Evolutionary conservation across 2,329 filamentous ascomycete genomes (phyloP).

Genomic region (Phoma herbarum): DNA sequence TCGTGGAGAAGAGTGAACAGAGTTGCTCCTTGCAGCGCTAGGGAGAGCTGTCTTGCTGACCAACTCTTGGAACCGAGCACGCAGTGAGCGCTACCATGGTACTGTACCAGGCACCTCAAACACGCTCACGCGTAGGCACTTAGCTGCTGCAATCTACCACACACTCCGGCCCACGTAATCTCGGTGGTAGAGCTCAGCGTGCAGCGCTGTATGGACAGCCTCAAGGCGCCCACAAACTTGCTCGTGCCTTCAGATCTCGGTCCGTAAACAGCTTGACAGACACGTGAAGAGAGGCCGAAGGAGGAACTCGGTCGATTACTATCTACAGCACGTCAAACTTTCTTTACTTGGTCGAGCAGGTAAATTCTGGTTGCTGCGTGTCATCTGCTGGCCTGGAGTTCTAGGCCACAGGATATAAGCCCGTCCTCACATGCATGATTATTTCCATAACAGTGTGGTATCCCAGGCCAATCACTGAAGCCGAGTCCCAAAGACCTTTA

Average conservation of each 20-base stretch:
- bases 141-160: slow-evolving; percentile 8
- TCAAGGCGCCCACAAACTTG: slow-evolving; percentile 6
- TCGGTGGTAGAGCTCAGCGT: background rate
- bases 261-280: slow-evolving; percentile 8
- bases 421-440: slow-evolving; percentile 1
- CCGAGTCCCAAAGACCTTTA: background rate
- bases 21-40: slow-evolving; percentile 20
- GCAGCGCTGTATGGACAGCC: background rate
- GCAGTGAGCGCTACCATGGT: slow-evolving; percentile 13
- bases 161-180: slow-evolving; percentile 8
- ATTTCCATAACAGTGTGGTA: background rate
- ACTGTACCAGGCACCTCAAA: slow-evolving; percentile 12
- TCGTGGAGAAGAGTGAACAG: slow-evolving; percentile 19
- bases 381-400: slow-evolving; percentile 16
- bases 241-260: slow-evolving; percentile 7
- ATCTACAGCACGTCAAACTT: slow-evolving; percentile 11
- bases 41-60: slow-evolving; percentile 11
- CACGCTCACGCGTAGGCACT: slow-evolving; percentile 6
- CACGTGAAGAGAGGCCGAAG: slow-evolving; percentile 16
- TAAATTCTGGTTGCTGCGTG: slow-evolving; percentile 16
- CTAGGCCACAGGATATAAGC: slow-evolving; percentile 19
- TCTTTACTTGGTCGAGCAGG: slow-evolving; percentile 14
- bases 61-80: background rate
- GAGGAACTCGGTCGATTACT: slow-evolving; percentile 6
- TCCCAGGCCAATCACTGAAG: slow-evolving; percentile 7